phyloP scores from a whole-genome alignment of 164 flowering plant genomes.

The Vitis vinifera region DNA sequence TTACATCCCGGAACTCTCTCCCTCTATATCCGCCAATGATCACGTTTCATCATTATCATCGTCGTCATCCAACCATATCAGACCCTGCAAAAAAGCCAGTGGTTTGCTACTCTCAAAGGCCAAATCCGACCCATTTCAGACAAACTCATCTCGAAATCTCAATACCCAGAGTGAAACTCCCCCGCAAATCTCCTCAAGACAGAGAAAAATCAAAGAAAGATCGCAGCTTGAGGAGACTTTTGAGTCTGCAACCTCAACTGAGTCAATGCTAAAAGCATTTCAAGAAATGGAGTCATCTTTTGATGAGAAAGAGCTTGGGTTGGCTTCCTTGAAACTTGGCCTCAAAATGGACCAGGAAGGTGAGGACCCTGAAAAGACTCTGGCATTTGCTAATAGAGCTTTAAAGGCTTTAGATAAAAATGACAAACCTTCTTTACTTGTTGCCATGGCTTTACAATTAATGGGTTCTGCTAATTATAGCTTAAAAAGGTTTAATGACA shows the following conservation, averaged over 20 bases:
- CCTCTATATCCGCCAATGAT: slow-evolving; percentile 4
- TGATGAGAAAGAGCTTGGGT: slow-evolving; percentile 66
- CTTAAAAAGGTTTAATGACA: slow-evolving; percentile 67
- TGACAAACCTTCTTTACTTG: slow-evolving; percentile 42
- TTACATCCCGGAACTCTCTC: slow-evolving; percentile 15
- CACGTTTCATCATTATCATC: slow-evolving; percentile 13
- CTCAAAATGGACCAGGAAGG: slow-evolving; percentile 76
- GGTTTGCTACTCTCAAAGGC: slow-evolving; percentile 18
- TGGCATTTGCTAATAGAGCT: slow-evolving; percentile 69
- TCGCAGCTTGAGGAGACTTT: slow-evolving; percentile 68
- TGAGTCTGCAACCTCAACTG: slow-evolving; percentile 60
- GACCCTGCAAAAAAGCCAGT: slow-evolving; percentile 32
- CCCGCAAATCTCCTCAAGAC: slow-evolving; percentile 52
- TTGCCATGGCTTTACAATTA: slow-evolving; percentile 83
- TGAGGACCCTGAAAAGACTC: slow-evolving; percentile 60
- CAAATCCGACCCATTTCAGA: slow-evolving; percentile 27
- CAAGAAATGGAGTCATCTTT: slow-evolving; percentile 60
- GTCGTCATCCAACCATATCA: slow-evolving; percentile 23
- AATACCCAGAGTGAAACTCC: slow-evolving; percentile 47
- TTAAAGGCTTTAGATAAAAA: slow-evolving; percentile 47
- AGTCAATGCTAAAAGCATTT: slow-evolving; percentile 61
- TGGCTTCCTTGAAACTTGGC: slow-evolving; percentile 76
- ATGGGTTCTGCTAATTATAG: slow-evolving; percentile 70
- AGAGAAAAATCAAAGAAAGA: slow-evolving; percentile 52
- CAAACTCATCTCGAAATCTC: slow-evolving; percentile 45